A percentile compares a stretch with the other conserved stretches of the same genome.
These are phyloP conservation scores for Penicillium hesseltinei DNA, from an alignment of 2,329 filamentous ascomycete genomes.

Conservation along the genomic window DNA sequence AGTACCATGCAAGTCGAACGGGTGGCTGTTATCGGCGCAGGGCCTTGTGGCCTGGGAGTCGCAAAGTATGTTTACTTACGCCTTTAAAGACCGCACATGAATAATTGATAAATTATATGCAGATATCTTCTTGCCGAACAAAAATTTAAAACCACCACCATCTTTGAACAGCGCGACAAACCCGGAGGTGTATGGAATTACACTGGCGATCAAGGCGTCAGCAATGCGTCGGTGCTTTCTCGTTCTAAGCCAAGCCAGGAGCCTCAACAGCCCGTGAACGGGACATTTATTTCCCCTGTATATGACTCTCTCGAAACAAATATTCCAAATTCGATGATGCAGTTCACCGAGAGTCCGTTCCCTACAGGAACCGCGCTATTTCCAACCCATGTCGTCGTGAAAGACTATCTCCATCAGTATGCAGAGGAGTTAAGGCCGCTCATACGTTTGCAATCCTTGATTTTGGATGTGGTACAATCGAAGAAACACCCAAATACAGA, in stretches of 20 bases:
- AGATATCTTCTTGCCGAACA: constrained; percentile 11
- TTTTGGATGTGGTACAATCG: not conserved
- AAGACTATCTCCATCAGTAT: constrained; percentile 11
- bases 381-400: constrained; percentile 5
- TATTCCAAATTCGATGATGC: constrained; percentile 12
- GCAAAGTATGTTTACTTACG: not conserved
- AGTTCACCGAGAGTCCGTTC: constrained; percentile 9
- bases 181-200: constrained; percentile 13
- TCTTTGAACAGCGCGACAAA: constrained; percentile 10
- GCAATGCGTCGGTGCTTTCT: not conserved
- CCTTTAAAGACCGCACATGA: not conserved
- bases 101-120: not conserved
- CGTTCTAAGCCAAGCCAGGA: not conserved
- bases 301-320: constrained; percentile 14
- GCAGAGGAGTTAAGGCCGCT: constrained; percentile 6
- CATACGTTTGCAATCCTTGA: constrained; percentile 3
- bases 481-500: not conserved
- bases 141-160: constrained; percentile 3
- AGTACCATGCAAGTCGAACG: constrained; percentile 8
- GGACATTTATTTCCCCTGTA: constrained; percentile 10
- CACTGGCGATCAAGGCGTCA: constrained; percentile 5
- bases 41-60: constrained; percentile 10
- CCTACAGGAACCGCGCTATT: constrained; percentile 1
- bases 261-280: constrained; percentile 2
- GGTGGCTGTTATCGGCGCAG: constrained; percentile 12